These are phyloP conservation scores for Anthracocystis panici-leucophaei DNA, from an alignment of 1,284 basidiomycete species.

Conservation along the genomic window DNA sequence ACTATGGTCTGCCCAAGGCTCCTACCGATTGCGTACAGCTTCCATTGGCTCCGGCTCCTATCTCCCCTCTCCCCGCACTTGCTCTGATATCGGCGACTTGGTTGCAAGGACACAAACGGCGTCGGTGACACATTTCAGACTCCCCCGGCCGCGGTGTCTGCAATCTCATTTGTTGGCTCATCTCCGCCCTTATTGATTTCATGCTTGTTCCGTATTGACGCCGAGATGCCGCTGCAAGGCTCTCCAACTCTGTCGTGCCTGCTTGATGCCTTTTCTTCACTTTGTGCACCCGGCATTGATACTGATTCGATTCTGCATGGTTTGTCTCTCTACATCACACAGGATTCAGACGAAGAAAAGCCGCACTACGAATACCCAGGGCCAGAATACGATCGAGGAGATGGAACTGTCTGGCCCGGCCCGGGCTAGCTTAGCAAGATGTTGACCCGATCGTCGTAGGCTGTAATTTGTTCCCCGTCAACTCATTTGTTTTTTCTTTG, in stretches of 20 bases:
- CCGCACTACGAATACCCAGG: conserved; percentile 57
- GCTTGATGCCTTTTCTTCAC: neutral
- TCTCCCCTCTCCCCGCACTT: neutral
- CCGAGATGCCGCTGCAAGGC: neutral
- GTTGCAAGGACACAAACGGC: neutral
- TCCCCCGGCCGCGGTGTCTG: neutral
- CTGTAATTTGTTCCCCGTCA: conserved; percentile 1
- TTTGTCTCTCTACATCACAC: neutral
- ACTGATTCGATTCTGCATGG: neutral
- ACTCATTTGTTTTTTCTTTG: neutral
- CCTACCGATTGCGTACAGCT: neutral
- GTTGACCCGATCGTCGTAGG: neutral
- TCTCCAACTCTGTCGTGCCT: no score
- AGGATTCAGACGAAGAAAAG: conserved; percentile 64
- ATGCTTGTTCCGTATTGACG: conserved; percentile 9
- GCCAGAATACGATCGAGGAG: conserved; percentile 52
- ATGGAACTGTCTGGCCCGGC: conserved; percentile 54
- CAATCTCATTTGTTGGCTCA: neutral
- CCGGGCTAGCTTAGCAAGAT: conserved; percentile 14
- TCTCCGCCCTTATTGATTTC: conserved; percentile 22
- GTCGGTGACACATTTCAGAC: neutral
- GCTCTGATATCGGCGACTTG: neutral
- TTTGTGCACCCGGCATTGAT: neutral
- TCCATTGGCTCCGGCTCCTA: neutral
- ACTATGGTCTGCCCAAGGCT: neutral